Percentiles rank a stretch among this genome's conserved stretches.
These are phyloP conservation scores for Exophiala sideris DNA, from an alignment of 2,329 filamentous ascomycete genomes.

Conservation along the genomic window DNA sequence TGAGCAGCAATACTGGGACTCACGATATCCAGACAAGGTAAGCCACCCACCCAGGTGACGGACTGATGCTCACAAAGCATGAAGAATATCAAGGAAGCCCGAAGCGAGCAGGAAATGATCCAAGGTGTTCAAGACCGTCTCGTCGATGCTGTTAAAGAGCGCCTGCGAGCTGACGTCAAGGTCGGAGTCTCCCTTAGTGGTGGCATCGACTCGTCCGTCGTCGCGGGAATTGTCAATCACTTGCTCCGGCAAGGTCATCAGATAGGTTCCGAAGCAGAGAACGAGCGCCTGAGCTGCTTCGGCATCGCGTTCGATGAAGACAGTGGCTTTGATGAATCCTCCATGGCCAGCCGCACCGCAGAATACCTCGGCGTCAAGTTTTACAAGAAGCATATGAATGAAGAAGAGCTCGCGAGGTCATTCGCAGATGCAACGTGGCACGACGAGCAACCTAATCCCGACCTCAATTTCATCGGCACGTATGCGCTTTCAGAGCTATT, in stretches of 20 bases:
- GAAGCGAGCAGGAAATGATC: conserved; percentile 52
- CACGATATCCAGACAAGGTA: conserved; percentile 50
- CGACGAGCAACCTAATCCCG: conserved; percentile 45
- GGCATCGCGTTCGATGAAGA: conserved; percentile 52
- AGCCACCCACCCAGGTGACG: conserved; percentile 33
- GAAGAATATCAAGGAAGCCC: conserved; percentile 37
- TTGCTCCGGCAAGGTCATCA: conserved; percentile 47
- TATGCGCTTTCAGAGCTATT: conserved; percentile 49
- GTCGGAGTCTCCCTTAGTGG: conserved; percentile 57
- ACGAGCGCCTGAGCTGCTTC: conserved; percentile 46
- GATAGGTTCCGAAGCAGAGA: conserved; percentile 45
- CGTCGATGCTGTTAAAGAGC: conserved; percentile 51
- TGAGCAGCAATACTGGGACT: conserved; percentile 52
- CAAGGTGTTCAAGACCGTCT: conserved; percentile 48
- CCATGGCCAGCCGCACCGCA: conserved; percentile 47
- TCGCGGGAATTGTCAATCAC: conserved; percentile 56
- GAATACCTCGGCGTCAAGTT: conserved; percentile 48
- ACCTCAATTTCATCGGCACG: conserved; percentile 54
- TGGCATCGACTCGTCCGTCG: conserved; percentile 56
- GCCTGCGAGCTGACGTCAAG: conserved; percentile 55
- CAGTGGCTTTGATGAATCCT: conserved; percentile 51
- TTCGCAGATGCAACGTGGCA: conserved; percentile 48
- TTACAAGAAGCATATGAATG: conserved; percentile 43
- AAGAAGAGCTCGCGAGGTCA: conserved; percentile 41
- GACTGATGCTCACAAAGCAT: conserved; percentile 17